Base-by-base conservation (phyloP, 2,329 filamentous ascomycete species). In the Talaromyces albobiverticillius region DNA sequence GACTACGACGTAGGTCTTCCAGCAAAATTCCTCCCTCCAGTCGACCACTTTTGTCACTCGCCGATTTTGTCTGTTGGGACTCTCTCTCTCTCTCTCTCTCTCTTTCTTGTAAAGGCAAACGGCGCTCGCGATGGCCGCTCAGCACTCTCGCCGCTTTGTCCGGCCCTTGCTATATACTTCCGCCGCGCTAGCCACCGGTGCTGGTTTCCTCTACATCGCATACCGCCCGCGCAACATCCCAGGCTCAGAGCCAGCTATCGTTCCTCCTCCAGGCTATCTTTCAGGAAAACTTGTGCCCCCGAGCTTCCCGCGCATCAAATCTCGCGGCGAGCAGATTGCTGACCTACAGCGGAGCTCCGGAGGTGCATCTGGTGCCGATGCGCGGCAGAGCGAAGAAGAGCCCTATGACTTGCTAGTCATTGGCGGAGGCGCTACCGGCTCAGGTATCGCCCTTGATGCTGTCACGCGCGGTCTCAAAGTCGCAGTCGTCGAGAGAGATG, bases 371-470 rank as follows among this genome's bases (percentile, higher is more conserved):
- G 26, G 5, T 10, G 5, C 34, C 4, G 57, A 26, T 51, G 48
- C 16, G 18, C n/a, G n/a, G n/a, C 38, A 34, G 26, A 34, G 34
- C 4, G 32, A 48, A 20, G 72, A 73, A 10, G 80, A 85, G 41
- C 79, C 83, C 50, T 93, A 92, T 64, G 89, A 93, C 67, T 76
- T 94, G 38, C 76, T 93, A 59, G 78, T 94, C 63, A 89, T 93
- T 63, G 89, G 89, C 54, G 88, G 84, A 59, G 89, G 89, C 60
- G 89, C 89, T 13, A 93, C 89, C 2, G 89, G 89, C 13, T 81
- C 88, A 5, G 89, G 89, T 22, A 90, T 94, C 63, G 89, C 89
- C 11, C 81, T 94, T 43, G 89, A 94, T 71, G 89, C 89, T 32
- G 87, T 85, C 20, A 92, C 89, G 2, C 82, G 89, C 61, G 89